These are phyloP conservation scores for Sporothrix pallida DNA, from an alignment of 2,329 filamentous ascomycete genomes.

Conservation along the genomic window DNA sequence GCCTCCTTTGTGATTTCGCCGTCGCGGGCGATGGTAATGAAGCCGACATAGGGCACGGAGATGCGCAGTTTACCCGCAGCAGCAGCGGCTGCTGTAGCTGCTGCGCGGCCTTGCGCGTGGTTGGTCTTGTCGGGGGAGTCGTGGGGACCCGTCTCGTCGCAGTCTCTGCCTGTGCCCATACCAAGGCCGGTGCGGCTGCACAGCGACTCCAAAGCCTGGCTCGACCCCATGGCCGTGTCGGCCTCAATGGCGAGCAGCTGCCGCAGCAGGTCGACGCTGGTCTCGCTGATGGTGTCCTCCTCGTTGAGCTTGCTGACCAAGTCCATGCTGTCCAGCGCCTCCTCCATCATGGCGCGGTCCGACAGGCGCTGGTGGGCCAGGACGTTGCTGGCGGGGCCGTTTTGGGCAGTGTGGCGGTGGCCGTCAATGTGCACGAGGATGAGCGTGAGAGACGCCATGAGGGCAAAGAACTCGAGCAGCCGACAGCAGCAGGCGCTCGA, in stretches of 20 bases:
- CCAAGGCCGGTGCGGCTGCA: background rate
- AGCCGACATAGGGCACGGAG: constrained; percentile 52
- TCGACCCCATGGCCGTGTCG: constrained; percentile 39
- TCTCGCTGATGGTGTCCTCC: constrained; percentile 43
- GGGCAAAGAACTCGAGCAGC: constrained; percentile 45
- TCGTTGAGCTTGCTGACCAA: constrained; percentile 40
- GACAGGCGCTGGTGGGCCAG: constrained; percentile 49
- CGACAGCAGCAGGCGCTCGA: constrained; percentile 44
- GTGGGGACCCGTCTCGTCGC: background rate
- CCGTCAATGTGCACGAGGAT: constrained; percentile 48
- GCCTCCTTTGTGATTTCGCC: constrained; percentile 35
- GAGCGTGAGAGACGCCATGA: constrained; percentile 46
- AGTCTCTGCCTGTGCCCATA: background rate
- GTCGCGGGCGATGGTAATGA: constrained; percentile 45
- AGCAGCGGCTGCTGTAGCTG: background rate
- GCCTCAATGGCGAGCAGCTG: constrained; percentile 46
- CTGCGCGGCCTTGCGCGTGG: background rate
- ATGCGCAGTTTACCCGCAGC: constrained; percentile 42
- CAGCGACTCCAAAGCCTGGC: constrained; percentile 12
- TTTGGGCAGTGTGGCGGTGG: constrained; percentile 36
- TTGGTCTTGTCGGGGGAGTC: background rate
- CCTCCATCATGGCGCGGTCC: constrained; percentile 51
- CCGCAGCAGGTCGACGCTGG: constrained; percentile 44
- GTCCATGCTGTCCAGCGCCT: constrained; percentile 47
- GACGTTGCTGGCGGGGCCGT: constrained; percentile 34